A percentile compares a stretch with the other conserved stretches of the same genome.
These are phyloP conservation scores for Capsicum chinense DNA, from an alignment of 257 asterid species.

Conservation along the genomic window DNA sequence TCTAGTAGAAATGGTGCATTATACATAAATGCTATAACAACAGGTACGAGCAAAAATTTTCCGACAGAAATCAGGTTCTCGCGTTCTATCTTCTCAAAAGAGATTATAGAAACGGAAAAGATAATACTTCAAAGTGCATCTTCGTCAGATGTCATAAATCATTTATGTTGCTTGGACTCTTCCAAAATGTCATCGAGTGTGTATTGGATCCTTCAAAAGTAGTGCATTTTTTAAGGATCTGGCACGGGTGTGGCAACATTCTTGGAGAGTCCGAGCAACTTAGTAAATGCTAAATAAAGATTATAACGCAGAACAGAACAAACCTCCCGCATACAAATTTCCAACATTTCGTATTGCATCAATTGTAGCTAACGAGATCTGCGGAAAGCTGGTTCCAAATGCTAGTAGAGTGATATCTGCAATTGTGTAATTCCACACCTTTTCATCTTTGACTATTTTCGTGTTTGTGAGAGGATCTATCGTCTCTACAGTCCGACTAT, in stretches of 20 bases:
- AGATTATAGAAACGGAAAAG: background rate
- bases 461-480: constrained; percentile 65
- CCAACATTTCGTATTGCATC: constrained; percentile 91
- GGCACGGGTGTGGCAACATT: no score
- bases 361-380: constrained; percentile 91
- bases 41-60: background rate
- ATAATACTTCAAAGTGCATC: background rate
- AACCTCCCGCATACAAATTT: constrained; percentile 83
- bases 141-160: no score
- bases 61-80: background rate
- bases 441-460: constrained; percentile 51
- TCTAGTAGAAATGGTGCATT: background rate
- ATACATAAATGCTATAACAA: background rate
- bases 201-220: no score
- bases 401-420: constrained; percentile 92
- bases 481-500: constrained; percentile 62
- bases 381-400: constrained; percentile 97
- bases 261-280: no score
- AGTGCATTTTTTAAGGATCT: no score
- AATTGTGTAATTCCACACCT: constrained; percentile 88
- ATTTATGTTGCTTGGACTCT: no score
- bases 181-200: no score
- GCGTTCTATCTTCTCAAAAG: constrained; percentile 13
- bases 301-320: constrained; percentile 28
- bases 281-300: background rate